Evolutionary conservation across 768 basidiomycete species (phyloP), one percentile per base, ranked within the genome.

Genomic region (Mycena chlorophos): DNA sequence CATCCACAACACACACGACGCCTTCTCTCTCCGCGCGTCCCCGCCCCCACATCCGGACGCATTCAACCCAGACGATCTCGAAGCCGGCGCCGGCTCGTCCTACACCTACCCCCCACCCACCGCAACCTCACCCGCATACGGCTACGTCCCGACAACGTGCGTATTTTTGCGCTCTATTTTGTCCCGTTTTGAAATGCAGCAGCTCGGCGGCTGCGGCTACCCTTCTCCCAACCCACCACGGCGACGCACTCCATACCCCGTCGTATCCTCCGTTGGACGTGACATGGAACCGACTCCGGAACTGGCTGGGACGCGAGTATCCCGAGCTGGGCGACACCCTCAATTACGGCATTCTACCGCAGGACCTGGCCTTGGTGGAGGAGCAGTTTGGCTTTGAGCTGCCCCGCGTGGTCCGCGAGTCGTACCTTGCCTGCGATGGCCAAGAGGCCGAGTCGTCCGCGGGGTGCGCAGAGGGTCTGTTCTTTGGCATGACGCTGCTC

Each of bases 251-350:
- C 27, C 78, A 78, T 58, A 74, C 77, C 48, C 75, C 77, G 19
- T 64, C 73, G 38, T 94, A 91, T 69, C 94, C 95, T 2, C 86
- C 92, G 25, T 75, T 97, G n/a, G 70, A 81, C 17, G 80, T 80
- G 46, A 93, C 94, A 1, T 97, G 94, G 91, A 77, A 80, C 60
- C 86, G 95, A 22, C 79, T 98, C 48, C 87, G 86, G 56, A 66
- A 73, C n/a, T 93, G 93, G 84, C 85, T 97, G 19, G 77, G 73
- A 56, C 81, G 86, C 56, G 87, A 95, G 73, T 96, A 96, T 73
- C 93, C 94, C 42, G 95, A 98, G 66, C 82, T 98, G 19, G 90
- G 89, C 26, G 95, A 98, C 70, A 97, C 95, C 8, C 88, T 98
- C 62, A 96, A 96, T 71, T 91, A 89, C 65, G 92, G 93, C 58